These are phyloP conservation scores for Penicillium sp. DNA, from an alignment of 2,329 filamentous ascomycete species.

Conservation along the genomic window DNA sequence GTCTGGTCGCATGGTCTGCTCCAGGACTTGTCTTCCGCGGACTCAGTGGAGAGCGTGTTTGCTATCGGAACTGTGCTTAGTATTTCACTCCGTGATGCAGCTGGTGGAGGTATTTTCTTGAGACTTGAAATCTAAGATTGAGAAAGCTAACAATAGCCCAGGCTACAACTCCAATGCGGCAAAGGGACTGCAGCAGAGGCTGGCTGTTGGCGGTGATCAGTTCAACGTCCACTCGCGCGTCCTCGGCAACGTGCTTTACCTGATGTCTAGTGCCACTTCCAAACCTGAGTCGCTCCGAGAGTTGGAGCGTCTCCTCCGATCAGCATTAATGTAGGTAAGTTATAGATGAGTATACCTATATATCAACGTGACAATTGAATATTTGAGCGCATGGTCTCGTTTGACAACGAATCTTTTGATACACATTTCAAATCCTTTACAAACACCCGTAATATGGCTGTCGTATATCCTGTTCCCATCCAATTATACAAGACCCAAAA, in stretches of 20 bases:
- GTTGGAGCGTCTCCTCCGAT: slow-evolving; percentile 36
- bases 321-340: slow-evolving; percentile 23
- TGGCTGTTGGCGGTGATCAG: slow-evolving; percentile 35
- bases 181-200: slow-evolving; percentile 43
- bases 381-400: background rate
- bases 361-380: background rate
- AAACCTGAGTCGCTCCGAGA: slow-evolving; percentile 34
- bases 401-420: background rate
- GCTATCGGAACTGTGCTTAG: slow-evolving; percentile 67
- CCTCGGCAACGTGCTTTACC: slow-evolving; percentile 52
- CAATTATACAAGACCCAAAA: background rate
- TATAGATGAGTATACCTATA: background rate
- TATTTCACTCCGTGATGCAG: slow-evolving; percentile 48
- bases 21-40: slow-evolving; percentile 48
- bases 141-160: slow-evolving; percentile 12
- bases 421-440: background rate
- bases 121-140: background rate
- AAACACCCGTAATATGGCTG: background rate
- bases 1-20: slow-evolving; percentile 60
- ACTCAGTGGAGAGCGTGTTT: slow-evolving; percentile 56
- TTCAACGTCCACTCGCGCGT: slow-evolving; percentile 52
- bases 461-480: background rate
- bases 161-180: slow-evolving; percentile 53
- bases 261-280: slow-evolving; percentile 52
- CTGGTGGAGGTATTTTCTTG: slow-evolving; percentile 34